These are phyloP conservation scores for Somion occarium DNA, from an alignment of 1,284 basidiomycete genomes.

Conservation along the genomic window DNA sequence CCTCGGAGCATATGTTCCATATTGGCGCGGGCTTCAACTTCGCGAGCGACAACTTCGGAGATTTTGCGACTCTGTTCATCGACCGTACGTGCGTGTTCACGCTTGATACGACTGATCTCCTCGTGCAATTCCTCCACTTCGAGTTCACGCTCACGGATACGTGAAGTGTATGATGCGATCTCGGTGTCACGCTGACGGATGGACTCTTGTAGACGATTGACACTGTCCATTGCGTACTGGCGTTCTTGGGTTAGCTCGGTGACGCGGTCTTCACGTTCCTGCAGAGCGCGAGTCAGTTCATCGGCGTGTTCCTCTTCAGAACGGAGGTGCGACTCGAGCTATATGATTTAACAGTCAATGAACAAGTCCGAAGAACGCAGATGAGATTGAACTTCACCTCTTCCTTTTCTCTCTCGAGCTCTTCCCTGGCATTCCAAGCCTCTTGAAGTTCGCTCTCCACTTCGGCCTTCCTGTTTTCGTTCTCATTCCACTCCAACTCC, in stretches of 20 bases:
- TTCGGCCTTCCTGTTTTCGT: conserved; percentile 47
- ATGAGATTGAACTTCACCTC: no score
- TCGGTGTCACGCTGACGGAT: conserved; percentile 50
- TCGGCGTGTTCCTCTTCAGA: conserved; percentile 44
- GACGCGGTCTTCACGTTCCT: conserved; percentile 54
- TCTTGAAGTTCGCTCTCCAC: conserved; percentile 51
- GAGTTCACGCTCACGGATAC: conserved; percentile 35
- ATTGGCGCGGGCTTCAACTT: conserved; percentile 39
- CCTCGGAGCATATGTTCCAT: conserved; percentile 45
- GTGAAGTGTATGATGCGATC: conserved; percentile 34
- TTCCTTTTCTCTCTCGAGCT: conserved; percentile 48
- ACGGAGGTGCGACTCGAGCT: conserved; percentile 50
- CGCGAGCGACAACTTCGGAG: conserved; percentile 43
- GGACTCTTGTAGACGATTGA: conserved; percentile 51
- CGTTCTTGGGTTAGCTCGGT: conserved; percentile 52
- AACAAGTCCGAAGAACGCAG: background rate
- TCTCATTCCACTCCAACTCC: conserved; percentile 52
- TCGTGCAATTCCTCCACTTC: conserved; percentile 50
- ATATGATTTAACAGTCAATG: conserved; percentile 5
- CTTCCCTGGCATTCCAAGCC: conserved; percentile 42
- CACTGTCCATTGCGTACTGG: conserved; percentile 46
- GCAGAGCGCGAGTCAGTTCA: conserved; percentile 41
- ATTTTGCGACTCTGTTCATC: conserved; percentile 48
- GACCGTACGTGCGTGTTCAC: conserved; percentile 47
- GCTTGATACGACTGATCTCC: conserved; percentile 46